Evolutionary conservation across 1,284 basidiomycete genomes (phyloP).

Genomic region (Cystobasidium pallidum): DNA sequence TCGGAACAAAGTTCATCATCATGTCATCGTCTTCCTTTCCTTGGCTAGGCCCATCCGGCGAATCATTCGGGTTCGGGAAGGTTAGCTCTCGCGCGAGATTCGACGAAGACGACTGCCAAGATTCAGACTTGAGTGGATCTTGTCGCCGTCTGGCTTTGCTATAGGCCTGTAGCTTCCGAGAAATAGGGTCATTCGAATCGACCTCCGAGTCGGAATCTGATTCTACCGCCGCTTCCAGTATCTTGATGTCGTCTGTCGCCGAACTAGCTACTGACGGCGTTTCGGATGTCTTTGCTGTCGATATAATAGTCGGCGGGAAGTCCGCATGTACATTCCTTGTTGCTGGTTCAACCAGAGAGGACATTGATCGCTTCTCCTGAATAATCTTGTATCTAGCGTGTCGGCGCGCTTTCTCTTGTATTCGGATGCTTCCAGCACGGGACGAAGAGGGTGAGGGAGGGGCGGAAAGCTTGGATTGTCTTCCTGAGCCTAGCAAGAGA

Average conservation of each 20-base stretch:
- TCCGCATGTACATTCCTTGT: slow-evolving; percentile 23
- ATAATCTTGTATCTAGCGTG: slow-evolving; percentile 46
- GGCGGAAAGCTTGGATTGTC: neutral
- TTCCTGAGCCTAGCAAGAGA: neutral
- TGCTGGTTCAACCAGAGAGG: slow-evolving; percentile 4
- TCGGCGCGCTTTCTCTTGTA: slow-evolving; percentile 29
- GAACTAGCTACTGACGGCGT: neutral
- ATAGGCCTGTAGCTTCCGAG: slow-evolving; percentile 21
- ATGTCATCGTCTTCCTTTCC: slow-evolving; percentile 39
- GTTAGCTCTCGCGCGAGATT: neutral
- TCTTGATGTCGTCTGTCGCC: neutral
- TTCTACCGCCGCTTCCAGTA: slow-evolving; percentile 26
- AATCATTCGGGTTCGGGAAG: neutral
- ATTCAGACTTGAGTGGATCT: neutral
- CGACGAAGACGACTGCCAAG: neutral
- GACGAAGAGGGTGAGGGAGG: slow-evolving; percentile 11
- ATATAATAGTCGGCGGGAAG: slow-evolving; percentile 4
- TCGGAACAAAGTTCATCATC: slow-evolving; percentile 51
- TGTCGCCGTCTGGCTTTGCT: slow-evolving; percentile 15
- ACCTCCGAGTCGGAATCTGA: slow-evolving; percentile 6
- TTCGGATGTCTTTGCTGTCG: slow-evolving; percentile 11
- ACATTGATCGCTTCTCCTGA: slow-evolving; percentile 33
- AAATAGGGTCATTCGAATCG: slow-evolving; percentile 8
- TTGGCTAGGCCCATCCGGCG: neutral
- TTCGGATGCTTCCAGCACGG: neutral